Evolutionary conservation across 768 basidiomycete genomes (phyloP).

Genomic region (button mushroom (Agaricus bisporus)): DNA sequence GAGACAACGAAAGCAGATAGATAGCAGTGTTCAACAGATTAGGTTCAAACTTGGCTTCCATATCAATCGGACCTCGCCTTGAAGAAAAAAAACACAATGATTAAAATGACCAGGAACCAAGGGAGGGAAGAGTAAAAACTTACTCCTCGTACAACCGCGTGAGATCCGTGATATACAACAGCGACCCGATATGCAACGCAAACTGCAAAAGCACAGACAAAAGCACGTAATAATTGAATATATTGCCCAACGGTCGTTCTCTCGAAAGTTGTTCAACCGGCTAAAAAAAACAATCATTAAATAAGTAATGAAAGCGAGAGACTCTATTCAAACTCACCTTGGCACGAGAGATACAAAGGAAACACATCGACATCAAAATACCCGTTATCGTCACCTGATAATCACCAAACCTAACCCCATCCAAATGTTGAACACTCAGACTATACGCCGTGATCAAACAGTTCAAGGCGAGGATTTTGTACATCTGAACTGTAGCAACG

Average conservation of each 20-base stretch:
- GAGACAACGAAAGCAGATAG: conserved; percentile 90
- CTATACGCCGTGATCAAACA: conserved; percentile 99
- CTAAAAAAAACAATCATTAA: conserved; percentile 34
- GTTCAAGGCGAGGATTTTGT: conserved; percentile 97
- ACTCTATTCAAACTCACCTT: conserved; percentile 53
- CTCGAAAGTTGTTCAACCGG: conserved; percentile 94
- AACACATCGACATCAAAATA: conserved; percentile 97
- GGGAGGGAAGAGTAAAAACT: conserved; percentile 23
- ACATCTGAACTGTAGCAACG: conserved; percentile 99
- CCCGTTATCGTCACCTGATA: conserved; percentile 98
- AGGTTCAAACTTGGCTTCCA: conserved; percentile 96
- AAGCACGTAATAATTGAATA: conserved; percentile 95
- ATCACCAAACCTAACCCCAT: conserved; percentile 99
- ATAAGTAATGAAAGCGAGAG: background rate
- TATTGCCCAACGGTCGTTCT: conserved; percentile 90
- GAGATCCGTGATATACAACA: conserved; percentile 91
- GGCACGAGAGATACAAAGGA: conserved; percentile 95
- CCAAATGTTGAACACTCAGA: conserved; percentile 93
- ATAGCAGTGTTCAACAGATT: conserved; percentile 94
- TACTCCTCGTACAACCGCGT: conserved; percentile 74
- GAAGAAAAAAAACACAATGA: conserved; percentile 4
- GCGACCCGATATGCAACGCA: conserved; percentile 81
- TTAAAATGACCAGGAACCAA: background rate
- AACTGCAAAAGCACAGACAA: conserved; percentile 91
- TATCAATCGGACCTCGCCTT: conserved; percentile 73